Evolutionary conservation across 129 eudicot species (phyloP), one percentile per base, ranked within the genome.

Genomic region (Glebionis coronaria): DNA sequence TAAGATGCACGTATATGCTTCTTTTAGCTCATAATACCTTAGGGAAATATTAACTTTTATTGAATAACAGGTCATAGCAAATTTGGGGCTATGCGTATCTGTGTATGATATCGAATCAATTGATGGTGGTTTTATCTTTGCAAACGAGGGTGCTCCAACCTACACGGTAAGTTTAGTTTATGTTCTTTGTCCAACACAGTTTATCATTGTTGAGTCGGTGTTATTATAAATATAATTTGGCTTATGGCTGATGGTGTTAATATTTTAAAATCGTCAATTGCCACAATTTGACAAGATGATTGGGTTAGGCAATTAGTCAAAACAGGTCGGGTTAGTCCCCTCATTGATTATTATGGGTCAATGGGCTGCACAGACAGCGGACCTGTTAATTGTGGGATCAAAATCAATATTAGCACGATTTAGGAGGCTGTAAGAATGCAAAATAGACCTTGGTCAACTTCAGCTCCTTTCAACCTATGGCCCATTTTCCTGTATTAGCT

Each of bases 131-230:
- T 84, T 87, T 81, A 76, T 94, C 54, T 81, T 73, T 61, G 77
- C 99, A 4, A 77, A 81, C 3, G 93, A 87, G 27, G 99, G 99
- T 40, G 88, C 92, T 68, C 88, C 97, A 28, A 89, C 93, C 58
- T 84, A 87, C 75, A 94, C 85, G 69, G 97, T 94, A 77, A 23
- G 70, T 78, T 31, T 47, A 15, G 7, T 13, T 27, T 42, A n/a
- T 40, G 23, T 49, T 40, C 38, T 14, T 18, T 31, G 35, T 18
- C 21, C 54, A 53, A 12, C 38, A 18, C 12, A 3, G 15, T 11
- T 2, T 50, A 16, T 16, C 20, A 16, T 28, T 12, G 6, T 23
- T 23, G 25, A 23, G 1, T 23, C 1, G 25, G 25, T 2, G 25
- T 23, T 23, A 23, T 2, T 23, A 23, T 23, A 23, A 23, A 23